Percentiles rank a stretch among this genome's conserved stretches.
Conservation (phyloP, 495 filamentous ascomycete genomes). For the Tuber brumale region DNA sequence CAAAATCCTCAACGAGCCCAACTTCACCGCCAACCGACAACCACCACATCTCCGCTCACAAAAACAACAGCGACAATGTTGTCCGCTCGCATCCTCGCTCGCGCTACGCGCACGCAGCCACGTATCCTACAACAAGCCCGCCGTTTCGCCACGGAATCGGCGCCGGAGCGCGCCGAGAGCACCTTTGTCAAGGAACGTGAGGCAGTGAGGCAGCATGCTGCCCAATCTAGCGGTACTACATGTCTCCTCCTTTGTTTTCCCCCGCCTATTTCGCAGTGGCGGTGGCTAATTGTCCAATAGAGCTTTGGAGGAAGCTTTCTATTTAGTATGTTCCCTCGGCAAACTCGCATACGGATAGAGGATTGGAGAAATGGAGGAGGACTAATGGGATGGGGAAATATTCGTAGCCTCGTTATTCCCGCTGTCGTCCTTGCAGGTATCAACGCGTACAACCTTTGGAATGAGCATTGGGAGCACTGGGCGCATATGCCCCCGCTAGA, state of each 20-base stretch:
- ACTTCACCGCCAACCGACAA: neutral
- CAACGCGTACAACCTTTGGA: conserved; percentile 86
- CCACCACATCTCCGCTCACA: neutral
- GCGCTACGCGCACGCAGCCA: conserved; percentile 50
- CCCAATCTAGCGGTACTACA: conserved; percentile 64
- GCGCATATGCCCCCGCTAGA: conserved; percentile 75
- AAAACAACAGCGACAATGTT: conserved; percentile 24
- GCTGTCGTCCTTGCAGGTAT: conserved; percentile 59
- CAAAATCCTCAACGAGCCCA: neutral
- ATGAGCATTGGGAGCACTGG: conserved; percentile 95
- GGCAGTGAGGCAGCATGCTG: conserved; percentile 79
- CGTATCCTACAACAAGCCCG: conserved; percentile 48
- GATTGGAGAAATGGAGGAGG: conserved; percentile 13
- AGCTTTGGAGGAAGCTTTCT: conserved; percentile 87
- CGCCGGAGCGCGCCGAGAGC: conserved; percentile 57
- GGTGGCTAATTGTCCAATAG: conserved; percentile 46
- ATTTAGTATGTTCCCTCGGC: conserved; percentile 62
- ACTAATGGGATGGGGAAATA: conserved; percentile 26
- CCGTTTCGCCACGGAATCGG: conserved; percentile 39
- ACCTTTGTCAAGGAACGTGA: conserved; percentile 79
- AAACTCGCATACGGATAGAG: neutral
- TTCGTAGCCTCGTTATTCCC: conserved; percentile 66
- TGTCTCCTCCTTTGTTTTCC: neutral
- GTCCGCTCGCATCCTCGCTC: conserved; percentile 42
- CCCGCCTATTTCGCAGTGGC: conserved; percentile 10